phyloP scores from a whole-genome alignment of 2,329 filamentous ascomycete species.

The Davidsoniella neocaledoniae region DNA sequence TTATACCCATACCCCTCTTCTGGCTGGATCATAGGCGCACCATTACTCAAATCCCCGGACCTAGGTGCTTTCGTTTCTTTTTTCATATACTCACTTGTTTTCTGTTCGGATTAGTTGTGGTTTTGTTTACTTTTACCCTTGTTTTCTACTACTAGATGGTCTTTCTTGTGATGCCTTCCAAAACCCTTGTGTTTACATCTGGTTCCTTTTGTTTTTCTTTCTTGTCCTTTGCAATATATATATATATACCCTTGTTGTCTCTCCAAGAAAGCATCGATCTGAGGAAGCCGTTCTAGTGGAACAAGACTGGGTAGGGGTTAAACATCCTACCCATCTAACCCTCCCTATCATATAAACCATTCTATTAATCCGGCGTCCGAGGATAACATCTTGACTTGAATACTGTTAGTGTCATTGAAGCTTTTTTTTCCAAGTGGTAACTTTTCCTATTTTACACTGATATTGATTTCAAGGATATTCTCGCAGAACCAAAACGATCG shows the following conservation, averaged over 20 bases:
- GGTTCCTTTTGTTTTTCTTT: slow-evolving; percentile 3
- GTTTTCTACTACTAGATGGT: neutral
- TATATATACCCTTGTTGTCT: slow-evolving; percentile 2
- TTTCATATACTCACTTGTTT: neutral
- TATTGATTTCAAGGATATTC: too few species aligned
- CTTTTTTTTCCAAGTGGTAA: too few species aligned
- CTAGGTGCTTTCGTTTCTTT: slow-evolving; percentile 6
- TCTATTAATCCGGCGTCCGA: too few species aligned
- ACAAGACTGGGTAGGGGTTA: too few species aligned
- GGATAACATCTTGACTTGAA: too few species aligned
- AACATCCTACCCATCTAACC: too few species aligned
- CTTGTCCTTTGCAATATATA: neutral
- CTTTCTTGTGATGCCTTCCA: too few species aligned
- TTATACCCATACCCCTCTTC: slow-evolving; percentile 12
- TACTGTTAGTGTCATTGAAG: too few species aligned
- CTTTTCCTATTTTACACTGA: too few species aligned
- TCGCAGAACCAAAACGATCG: neutral
- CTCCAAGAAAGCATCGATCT: too few species aligned
- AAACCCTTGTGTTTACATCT: neutral
- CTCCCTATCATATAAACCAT: too few species aligned
- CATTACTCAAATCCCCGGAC: slow-evolving; percentile 11
- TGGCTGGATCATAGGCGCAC: slow-evolving; percentile 12
- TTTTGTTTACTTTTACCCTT: neutral
- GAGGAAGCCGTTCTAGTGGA: too few species aligned
- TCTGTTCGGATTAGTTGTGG: neutral